Percentiles rank a stretch among this genome's conserved stretches.
These are phyloP conservation scores for Pleoardoris graminearum DNA, from an alignment of 2,329 filamentous ascomycete species.

Conservation along the genomic window DNA sequence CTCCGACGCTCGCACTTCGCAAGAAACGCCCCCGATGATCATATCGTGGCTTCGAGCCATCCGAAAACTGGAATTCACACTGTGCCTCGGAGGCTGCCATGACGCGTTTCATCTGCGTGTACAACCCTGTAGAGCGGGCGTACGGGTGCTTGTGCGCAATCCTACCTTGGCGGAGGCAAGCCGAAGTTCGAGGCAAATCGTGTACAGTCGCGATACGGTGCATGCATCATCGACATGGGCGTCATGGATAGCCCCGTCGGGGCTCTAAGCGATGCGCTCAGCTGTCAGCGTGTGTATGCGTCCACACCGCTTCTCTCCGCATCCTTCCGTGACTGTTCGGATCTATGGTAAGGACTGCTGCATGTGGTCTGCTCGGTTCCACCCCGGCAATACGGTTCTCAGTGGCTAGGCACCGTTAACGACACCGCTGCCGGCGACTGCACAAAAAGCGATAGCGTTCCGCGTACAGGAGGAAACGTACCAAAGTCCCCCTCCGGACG, in stretches of 20 bases:
- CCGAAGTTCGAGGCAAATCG: not conserved
- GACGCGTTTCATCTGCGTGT: too few species aligned
- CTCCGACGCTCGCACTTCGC: not conserved
- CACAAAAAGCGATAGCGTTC: too few species aligned
- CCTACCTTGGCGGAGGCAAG: not conserved
- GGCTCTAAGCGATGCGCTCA: slow-evolving; percentile 4
- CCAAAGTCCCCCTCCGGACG: too few species aligned
- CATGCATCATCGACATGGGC: not conserved
- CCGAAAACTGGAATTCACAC: not conserved
- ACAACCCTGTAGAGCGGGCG: not conserved
- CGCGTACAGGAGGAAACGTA: too few species aligned
- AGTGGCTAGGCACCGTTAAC: too few species aligned
- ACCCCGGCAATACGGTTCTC: too few species aligned
- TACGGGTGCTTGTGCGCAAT: not conserved
- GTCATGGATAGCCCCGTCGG: slow-evolving; percentile 2
- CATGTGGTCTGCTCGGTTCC: too few species aligned
- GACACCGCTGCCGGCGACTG: too few species aligned
- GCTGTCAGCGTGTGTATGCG: not conserved
- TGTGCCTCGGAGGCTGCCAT: too few species aligned
- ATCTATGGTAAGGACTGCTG: too few species aligned
- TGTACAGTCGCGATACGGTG: not conserved
- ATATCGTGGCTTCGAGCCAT: not conserved
- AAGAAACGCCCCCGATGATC: not conserved
- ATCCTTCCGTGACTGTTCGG: too few species aligned
- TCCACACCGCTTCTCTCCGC: slow-evolving; percentile 2